Conservation (phyloP, 306 rosid species). For the Trifolium pratense region DNA sequence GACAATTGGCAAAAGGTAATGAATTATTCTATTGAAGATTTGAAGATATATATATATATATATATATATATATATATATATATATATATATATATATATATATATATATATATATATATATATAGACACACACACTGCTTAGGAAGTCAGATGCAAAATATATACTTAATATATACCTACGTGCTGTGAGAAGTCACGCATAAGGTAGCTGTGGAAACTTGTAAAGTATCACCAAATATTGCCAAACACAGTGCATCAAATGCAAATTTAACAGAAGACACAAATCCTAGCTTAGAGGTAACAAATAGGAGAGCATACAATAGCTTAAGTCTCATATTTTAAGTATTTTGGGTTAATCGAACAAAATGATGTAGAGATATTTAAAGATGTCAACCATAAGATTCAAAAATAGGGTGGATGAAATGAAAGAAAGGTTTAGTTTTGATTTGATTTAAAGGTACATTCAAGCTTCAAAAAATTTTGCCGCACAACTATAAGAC, state of each 20-base stretch:
- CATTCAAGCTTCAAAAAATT: background rate
- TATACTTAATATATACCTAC: background rate
- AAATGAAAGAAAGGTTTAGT: background rate
- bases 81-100: too few relatives aligned
- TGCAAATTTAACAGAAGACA: background rate
- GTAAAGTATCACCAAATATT: background rate
- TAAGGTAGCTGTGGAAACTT: slow-evolving; percentile 25
- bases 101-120: too few relatives aligned
- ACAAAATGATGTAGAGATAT: background rate
- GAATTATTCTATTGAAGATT: slow-evolving; percentile 22
- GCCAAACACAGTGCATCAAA: background rate
- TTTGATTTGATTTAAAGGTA: background rate
- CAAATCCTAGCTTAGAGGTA: background rate
- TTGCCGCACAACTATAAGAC: background rate
- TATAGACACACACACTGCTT: too few relatives aligned
- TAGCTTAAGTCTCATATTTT: slow-evolving; percentile 3
- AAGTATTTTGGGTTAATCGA: background rate
- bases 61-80: too few relatives aligned
- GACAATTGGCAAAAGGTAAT: slow-evolving; percentile 98
- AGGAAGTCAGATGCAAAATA: slow-evolving; percentile 24
- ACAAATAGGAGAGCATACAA: slow-evolving; percentile 7
- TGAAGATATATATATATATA: too few relatives aligned
- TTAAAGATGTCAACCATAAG: slow-evolving; percentile 2
- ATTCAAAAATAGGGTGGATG: background rate
- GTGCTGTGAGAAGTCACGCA: slow-evolving; percentile 17